Evolutionary conservation across 1,139 yeast species (phyloP), one percentile per base, ranked within the genome.

Genomic region (Saccharomycopsis phalli): DNA sequence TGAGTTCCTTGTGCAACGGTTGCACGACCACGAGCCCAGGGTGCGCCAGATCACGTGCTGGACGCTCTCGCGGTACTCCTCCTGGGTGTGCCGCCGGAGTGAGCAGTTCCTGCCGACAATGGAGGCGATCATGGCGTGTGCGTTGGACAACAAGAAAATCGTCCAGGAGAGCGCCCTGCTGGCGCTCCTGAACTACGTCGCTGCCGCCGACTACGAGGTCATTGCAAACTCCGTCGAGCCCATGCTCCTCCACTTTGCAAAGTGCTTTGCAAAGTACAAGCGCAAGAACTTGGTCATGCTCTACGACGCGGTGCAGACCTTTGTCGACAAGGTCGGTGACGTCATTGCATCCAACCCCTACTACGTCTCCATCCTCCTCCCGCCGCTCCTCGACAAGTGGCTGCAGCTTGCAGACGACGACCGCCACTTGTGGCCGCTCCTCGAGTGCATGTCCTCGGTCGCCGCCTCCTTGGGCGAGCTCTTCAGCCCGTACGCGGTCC

Each of bases 131-230:
- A 69, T 91, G 54, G 64, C 61, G 39, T 81, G 93, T 58, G 77
- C 84, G 26, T 64, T 86, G 50, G 97, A 91, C 58, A 69, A 67
- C 43, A 86, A 86, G 62, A 88, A 88, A 56, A 84, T 82, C 47
- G 98, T 91, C 13, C 98, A 91, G 62, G 94, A 87, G 54, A 81
- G 95, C 38, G 96, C 95, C 1, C 84, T 95, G 53, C 76, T 88
- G 33, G 84, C 95, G 7, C 70, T 91, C 39, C 80, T 95, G 1
- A 77, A 79, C 39, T 81, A 87, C 47, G 76, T 88, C 37, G 96
- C 88, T 55, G 76, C 71, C 47, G 71, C 93, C 17, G 87, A 84
- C 45, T 55, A 74, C 2, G 72, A 68, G 27, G 55, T 73, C 44
- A 62, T 80, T 28, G 62, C 63, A 11, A 76, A 79, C 2, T 68